Evolutionary conservation across 306 rosid genomes (phyloP).

Genomic region (Lupinus albus): DNA sequence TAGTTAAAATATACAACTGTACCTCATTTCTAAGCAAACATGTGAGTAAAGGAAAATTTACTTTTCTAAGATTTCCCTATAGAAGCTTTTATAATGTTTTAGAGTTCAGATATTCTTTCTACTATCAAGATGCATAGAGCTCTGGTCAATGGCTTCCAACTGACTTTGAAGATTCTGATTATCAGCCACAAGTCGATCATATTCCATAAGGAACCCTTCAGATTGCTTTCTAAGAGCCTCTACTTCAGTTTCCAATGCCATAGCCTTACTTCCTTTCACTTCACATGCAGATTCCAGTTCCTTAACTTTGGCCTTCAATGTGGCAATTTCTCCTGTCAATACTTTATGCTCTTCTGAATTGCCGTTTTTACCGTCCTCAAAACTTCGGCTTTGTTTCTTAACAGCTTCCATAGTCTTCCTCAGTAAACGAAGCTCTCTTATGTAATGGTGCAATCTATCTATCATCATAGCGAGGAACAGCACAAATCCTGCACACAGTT

Average conservation of each 20-base stretch:
- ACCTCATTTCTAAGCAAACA: constrained; percentile 33
- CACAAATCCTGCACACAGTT: constrained; percentile 66
- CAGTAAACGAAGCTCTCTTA: constrained; percentile 82
- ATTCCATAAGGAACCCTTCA: constrained; percentile 81
- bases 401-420: constrained; percentile 89
- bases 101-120: constrained; percentile 52
- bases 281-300: constrained; percentile 70
- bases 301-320: constrained; percentile 55
- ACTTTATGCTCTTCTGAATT: constrained; percentile 58
- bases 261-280: constrained; percentile 55
- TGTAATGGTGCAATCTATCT: constrained; percentile 88
- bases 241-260: constrained; percentile 62
- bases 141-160: constrained; percentile 62
- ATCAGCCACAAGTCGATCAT: constrained; percentile 80
- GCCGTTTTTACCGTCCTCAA: constrained; percentile 67
- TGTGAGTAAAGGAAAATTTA: constrained; percentile 7
- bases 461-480: constrained; percentile 83
- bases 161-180: constrained; percentile 82
- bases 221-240: constrained; percentile 88
- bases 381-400: constrained; percentile 79
- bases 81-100: not conserved
- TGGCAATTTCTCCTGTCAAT: constrained; percentile 57
- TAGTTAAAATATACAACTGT: constrained; percentile 18
- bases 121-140: constrained; percentile 49
- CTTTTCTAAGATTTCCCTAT: not conserved